phyloP scores from a whole-genome alignment of 179 eudicot species.

The Vitellaria paradoxa region DNA sequence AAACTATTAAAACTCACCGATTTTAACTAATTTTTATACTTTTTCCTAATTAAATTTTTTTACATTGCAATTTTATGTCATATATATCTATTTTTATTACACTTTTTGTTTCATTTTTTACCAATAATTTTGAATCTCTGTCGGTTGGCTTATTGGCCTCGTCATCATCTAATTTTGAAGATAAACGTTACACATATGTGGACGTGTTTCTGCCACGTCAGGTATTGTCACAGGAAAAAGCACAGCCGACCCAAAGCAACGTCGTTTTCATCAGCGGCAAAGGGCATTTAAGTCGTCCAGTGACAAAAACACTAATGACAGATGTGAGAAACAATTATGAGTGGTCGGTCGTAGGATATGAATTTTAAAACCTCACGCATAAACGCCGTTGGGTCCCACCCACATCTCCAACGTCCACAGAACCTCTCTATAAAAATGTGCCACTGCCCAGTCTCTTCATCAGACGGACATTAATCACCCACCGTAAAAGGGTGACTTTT shows the following conservation, averaged over 20 bases:
- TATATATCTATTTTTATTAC: too few species aligned
- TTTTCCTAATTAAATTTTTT: too few species aligned
- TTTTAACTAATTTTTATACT: too few species aligned
- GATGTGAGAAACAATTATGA: background rate
- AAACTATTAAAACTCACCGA: too few species aligned
- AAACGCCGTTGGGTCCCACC: slow-evolving; percentile 3
- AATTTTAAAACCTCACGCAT: background rate
- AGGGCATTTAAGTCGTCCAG: background rate
- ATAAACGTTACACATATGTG: background rate
- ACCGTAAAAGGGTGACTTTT: background rate
- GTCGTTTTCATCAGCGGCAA: background rate
- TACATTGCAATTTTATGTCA: too few species aligned
- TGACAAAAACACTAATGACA: background rate
- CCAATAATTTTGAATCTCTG: too few species aligned
- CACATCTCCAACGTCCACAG: background rate
- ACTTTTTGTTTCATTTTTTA: too few species aligned
- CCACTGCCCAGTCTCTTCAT: background rate
- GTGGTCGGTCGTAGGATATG: slow-evolving; percentile 2
- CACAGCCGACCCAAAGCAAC: slow-evolving; percentile 4
- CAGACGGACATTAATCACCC: background rate
- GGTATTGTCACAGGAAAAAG: background rate
- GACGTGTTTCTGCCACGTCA: background rate
- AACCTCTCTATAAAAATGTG: background rate
- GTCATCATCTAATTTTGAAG: too few species aligned
- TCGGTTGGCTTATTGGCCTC: too few species aligned